phyloP scores from a whole-genome alignment of 148 eudicot species.

The Linanthus parryae region DNA sequence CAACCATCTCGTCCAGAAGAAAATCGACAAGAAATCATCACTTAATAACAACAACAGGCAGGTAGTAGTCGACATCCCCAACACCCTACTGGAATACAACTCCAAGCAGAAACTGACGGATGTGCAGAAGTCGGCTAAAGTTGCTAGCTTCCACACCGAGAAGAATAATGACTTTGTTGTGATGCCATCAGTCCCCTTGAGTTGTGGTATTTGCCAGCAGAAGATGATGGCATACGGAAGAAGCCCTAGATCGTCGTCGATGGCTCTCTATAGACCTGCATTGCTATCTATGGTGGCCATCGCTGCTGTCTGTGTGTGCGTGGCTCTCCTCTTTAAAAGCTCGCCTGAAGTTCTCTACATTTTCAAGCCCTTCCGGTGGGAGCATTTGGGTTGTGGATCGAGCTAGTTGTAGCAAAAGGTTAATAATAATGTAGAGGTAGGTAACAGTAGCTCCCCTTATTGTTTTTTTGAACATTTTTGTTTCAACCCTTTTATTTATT shows the following conservation, averaged over 20 bases:
- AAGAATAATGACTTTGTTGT: too few relatives aligned
- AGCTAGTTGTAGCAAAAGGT: too few relatives aligned
- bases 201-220: conserved; percentile 54
- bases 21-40: conserved; percentile 35
- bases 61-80: conserved; percentile 62
- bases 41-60: conserved; percentile 51
- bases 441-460: too few relatives aligned
- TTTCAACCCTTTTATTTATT: too few relatives aligned
- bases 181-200: conserved; percentile 6
- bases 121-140: conserved; percentile 15
- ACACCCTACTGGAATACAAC: too few relatives aligned
- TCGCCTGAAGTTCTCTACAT: conserved; percentile 59
- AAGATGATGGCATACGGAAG: conserved; percentile 34
- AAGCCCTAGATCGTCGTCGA: conserved; percentile 28
- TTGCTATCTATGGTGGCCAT: conserved; percentile 85
- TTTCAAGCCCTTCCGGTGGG: conserved; percentile 82
- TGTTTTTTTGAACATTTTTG: too few relatives aligned
- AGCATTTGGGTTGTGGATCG: conserved; percentile 57
- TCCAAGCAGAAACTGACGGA: conserved; percentile 34
- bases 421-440: too few relatives aligned
- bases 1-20: conserved; percentile 46
- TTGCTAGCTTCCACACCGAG: conserved; percentile 43
- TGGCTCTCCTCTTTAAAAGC: conserved; percentile 81
- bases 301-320: conserved; percentile 91
- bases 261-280: conserved; percentile 58